Base-by-base conservation (phyloP, 805 yeast genomes). In the Starmerella bacillaris region DNA sequence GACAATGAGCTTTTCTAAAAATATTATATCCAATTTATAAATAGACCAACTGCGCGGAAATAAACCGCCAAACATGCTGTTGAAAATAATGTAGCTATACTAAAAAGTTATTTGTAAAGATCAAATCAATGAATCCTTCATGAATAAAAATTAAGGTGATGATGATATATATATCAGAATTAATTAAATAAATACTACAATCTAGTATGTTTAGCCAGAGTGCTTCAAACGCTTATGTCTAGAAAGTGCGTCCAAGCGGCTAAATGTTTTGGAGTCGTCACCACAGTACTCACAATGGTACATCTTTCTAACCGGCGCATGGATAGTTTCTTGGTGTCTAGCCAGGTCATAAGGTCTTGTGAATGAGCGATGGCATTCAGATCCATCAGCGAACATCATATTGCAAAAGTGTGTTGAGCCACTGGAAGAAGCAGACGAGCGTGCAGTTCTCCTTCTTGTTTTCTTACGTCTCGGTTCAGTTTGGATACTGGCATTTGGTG, bases 241-340 rank as follows among this genome's bases (percentile, higher is more conserved):
- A 14, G 93, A 79, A 42, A 86, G 65, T 1, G 98, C 95, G 58
- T 86, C 98, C 53, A 83, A 77, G 42, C 98, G 70, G 37, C 93
- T 78, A 51, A 89, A 86, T 1, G 93, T 82, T 61, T 86, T 74
- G 40, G 72, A 64, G 45, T 68, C 73, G 46, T 70, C 75, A 37
- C 78, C 89, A 59, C 98, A 86, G 30, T 77, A 73, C 46, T 72
- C 73, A 56, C 98, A 86, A 52, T 78, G 73, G 62, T 74, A 89
- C 33, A 77, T 72, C 48, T 78, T 78, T 57, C 86, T 77, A 53
- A 75, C 77, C 32, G 78, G 66, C 1, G 95, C 89, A 55, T 86
- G 98, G 36, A 86, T 84, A 0, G 96, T 89, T 50, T 86, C 93
- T 56, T 86, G 94, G 56, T 86, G 98, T 48, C 98, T 70, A 18